Base-by-base conservation (phyloP, 2,329 filamentous ascomycete species). In the Sclerotinia spermophila region DNA sequence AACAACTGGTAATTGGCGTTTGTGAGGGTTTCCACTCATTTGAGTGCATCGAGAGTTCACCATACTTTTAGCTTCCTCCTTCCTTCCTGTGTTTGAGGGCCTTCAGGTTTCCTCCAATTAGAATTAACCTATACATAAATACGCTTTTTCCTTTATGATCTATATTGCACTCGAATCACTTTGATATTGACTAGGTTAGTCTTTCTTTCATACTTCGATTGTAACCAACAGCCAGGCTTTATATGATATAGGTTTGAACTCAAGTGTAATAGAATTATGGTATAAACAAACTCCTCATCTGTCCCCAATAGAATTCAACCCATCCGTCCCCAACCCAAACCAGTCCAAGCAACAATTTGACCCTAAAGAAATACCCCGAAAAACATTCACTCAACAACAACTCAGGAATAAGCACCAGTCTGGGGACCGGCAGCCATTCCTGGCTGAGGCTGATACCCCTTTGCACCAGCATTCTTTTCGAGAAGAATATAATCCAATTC, bases 401-500 rank as follows among this genome's bases (percentile, higher is more conserved):
- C 17, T 65, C 27, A 44, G 8, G 30, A 13, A 21, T n/a, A 44
- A 21, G 19, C 65, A 19, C 38, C 51, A 8, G 65, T 2, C 19
- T 67, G 48, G 27, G 62, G 62, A 13, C n/a, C n/a, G 0, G 62
- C 62, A 51, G 60, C 33, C 69, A 70, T 70, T 44, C 53, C 68
- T 10, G 48, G n/a, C 3, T 21, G 33, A 38, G 42, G 19, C 21
- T 70, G 24, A 10, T 70, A 70, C 13, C 68, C 68, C 13, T 70
- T 19, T 13, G 30, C 4, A 30, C 38, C 8, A n/a, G 40, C 21
- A 8, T 44, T 51, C 24, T 70, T 60, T 33, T 70, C 68, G 19
- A 56, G 30, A 8, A 70, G 45, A 59, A 70, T 42, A 30, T 53
- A 62, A 38, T 71, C 67, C 33, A 71, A 27, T 40, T 71, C 70